Evolutionary conservation across 164 flowering plant genomes (phyloP).

Genomic region (Warburgia ugandensis): DNA sequence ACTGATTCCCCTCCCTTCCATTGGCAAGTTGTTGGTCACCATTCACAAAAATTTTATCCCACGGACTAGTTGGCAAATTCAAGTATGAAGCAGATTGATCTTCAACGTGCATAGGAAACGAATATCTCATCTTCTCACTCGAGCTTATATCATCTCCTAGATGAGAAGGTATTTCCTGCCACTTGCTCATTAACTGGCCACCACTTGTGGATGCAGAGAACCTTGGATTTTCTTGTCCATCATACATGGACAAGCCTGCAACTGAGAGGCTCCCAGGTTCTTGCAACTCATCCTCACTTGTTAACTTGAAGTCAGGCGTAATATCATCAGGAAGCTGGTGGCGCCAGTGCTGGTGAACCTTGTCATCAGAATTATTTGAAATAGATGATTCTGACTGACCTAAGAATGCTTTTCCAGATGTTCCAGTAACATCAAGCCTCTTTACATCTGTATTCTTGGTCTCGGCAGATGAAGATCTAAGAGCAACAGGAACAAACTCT

Average conservation of each 20-base stretch:
- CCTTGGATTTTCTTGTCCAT: conserved; percentile 40
- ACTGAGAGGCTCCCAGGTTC: conserved; percentile 49
- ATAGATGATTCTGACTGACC: conserved; percentile 68
- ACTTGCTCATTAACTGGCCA: conserved; percentile 35
- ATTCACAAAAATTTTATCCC: conserved; percentile 54
- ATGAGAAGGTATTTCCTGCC: conserved; percentile 1
- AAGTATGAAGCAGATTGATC: conserved; percentile 31
- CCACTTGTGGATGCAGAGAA: conserved; percentile 37
- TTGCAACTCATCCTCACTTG: conserved; percentile 59
- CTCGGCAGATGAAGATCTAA: conserved; percentile 48
- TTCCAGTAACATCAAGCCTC: conserved; percentile 29
- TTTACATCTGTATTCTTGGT: conserved; percentile 27
- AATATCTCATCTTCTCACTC: conserved; percentile 44
- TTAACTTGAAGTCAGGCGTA: conserved; percentile 83
- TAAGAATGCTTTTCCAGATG: conserved; percentile 57
- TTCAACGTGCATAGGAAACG: conserved; percentile 44
- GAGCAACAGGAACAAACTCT: conserved; percentile 78
- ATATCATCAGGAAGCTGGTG: conserved; percentile 95
- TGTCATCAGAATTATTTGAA: conserved; percentile 84
- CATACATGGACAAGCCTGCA: conserved; percentile 55
- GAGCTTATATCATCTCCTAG: conserved; percentile 27
- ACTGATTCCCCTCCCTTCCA: conserved; percentile 17
- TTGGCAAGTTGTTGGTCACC: conserved; percentile 37
- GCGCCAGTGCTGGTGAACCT: conserved; percentile 81
- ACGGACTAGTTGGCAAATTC: conserved; percentile 37